phyloP scores from a whole-genome alignment of 2,329 filamentous ascomycete genomes.

The Sporothrix curviconia region DNA sequence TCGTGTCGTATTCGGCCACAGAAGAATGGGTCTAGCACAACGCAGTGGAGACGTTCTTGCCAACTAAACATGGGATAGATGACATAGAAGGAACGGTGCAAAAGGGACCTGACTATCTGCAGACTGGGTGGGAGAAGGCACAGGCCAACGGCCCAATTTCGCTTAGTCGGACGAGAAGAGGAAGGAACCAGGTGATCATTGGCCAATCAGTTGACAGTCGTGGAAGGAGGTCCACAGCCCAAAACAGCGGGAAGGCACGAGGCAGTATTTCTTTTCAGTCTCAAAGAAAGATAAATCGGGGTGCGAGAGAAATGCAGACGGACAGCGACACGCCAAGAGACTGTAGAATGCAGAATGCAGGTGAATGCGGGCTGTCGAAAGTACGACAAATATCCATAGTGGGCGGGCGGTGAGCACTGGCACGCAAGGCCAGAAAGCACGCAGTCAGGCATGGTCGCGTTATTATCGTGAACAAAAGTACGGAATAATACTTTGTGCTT shows the following conservation, averaged over 20 bases:
- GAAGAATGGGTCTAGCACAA: conserved; percentile 1
- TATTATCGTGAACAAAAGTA: too few species aligned
- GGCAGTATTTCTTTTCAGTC: not conserved
- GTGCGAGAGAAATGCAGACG: too few species aligned
- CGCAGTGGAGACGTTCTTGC: conserved; percentile 3
- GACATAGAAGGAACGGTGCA: not conserved
- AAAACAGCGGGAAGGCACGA: conserved; percentile 3
- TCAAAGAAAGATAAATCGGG: too few species aligned
- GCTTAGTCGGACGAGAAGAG: conserved; percentile 2
- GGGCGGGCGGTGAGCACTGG: too few species aligned
- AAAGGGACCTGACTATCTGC: not conserved
- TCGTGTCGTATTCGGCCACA: conserved; percentile 9
- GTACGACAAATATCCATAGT: too few species aligned
- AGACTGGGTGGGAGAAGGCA: not conserved
- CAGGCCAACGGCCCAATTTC: conserved; percentile 7
- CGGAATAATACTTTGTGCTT: not conserved
- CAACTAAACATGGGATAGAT: conserved; percentile 5
- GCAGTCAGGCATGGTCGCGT: not conserved
- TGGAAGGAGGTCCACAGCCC: not conserved
- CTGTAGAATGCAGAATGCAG: too few species aligned
- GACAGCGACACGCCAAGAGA: too few species aligned
- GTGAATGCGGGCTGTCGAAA: too few species aligned
- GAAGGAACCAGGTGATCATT: not conserved
- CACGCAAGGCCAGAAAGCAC: not conserved
- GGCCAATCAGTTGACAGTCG: not conserved